phyloP scores from a whole-genome alignment of 306 rosid species.

The Potentilla sterilis region DNA sequence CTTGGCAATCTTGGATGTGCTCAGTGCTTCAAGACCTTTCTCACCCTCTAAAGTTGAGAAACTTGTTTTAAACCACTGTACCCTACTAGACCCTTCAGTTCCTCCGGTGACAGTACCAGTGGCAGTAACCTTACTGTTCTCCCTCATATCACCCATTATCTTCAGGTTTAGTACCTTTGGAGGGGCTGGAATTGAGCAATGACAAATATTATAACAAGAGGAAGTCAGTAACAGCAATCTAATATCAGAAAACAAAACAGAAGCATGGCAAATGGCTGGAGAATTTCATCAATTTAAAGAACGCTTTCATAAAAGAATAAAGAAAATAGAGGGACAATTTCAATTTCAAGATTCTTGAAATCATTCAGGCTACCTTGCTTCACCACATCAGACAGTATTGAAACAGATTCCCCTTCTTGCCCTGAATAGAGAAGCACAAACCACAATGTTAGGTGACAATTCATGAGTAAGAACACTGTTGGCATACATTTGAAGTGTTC shows the following conservation, averaged over 20 bases:
- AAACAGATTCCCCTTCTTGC: constrained; percentile 81
- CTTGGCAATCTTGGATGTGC: constrained; percentile 85
- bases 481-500: constrained; percentile 18
- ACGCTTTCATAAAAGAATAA: not conserved
- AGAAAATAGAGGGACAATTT: not conserved
- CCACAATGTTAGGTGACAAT: constrained; percentile 20
- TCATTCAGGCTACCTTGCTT: constrained; percentile 68
- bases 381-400: constrained; percentile 57
- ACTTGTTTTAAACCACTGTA: constrained; percentile 91
- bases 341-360: constrained; percentile 24
- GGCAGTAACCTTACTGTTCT: constrained; percentile 80
- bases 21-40: constrained; percentile 71
- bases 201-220: constrained; percentile 18
- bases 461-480: constrained; percentile 15
- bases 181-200: constrained; percentile 68
- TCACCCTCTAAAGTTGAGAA: constrained; percentile 59
- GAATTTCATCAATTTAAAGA: not conserved
- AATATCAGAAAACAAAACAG: constrained; percentile 14
- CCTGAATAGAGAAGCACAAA: constrained; percentile 50
- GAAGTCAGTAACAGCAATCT: constrained; percentile 17
- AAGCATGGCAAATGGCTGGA: not conserved
- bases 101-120: constrained; percentile 90
- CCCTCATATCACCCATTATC: constrained; percentile 79
- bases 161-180: constrained; percentile 72
- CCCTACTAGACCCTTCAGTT: constrained; percentile 89